Percentiles rank a stretch among this genome's conserved stretches.
phyloP scores from a whole-genome alignment of 2,329 filamentous ascomycete species.

The Neophaeococcomyces mojaviensis region DNA sequence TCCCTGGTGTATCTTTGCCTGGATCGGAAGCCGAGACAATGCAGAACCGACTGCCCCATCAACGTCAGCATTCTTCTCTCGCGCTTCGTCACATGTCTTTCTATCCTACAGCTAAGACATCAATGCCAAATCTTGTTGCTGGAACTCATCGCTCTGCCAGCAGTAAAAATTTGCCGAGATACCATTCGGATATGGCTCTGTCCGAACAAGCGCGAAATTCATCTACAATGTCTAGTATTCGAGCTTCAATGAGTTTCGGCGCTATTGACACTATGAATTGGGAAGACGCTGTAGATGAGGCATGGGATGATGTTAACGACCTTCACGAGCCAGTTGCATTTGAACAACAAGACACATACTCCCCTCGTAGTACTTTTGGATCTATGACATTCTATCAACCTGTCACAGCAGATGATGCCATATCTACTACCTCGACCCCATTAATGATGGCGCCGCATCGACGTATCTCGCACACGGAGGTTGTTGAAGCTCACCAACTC shows the following conservation, averaged over 20 bases:
- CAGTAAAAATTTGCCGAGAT: background rate
- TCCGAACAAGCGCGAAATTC: background rate
- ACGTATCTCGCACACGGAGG: background rate
- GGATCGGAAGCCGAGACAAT: background rate
- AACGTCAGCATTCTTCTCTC: constrained; percentile 4
- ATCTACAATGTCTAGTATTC: constrained; percentile 6
- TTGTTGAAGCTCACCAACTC: background rate
- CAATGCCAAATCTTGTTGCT: constrained; percentile 5
- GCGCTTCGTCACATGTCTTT: background rate
- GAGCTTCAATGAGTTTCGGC: constrained; percentile 15
- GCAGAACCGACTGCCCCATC: background rate
- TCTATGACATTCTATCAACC: background rate
- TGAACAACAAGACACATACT: constrained; percentile 1
- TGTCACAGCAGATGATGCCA: constrained; percentile 6
- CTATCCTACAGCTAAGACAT: background rate
- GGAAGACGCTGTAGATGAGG: constrained; percentile 23
- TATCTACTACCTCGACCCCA: constrained; percentile 17
- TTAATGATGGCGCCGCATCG: constrained; percentile 14
- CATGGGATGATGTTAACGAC: constrained; percentile 21
- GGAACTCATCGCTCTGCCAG: background rate
- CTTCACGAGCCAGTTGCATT: constrained; percentile 4
- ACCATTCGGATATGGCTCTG: constrained; percentile 6
- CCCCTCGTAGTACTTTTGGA: background rate
- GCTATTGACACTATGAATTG: constrained; percentile 19
- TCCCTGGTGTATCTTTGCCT: background rate